Base-by-base conservation (phyloP, 2,329 filamentous ascomycete species). In the Aschersonia sp. region DNA sequence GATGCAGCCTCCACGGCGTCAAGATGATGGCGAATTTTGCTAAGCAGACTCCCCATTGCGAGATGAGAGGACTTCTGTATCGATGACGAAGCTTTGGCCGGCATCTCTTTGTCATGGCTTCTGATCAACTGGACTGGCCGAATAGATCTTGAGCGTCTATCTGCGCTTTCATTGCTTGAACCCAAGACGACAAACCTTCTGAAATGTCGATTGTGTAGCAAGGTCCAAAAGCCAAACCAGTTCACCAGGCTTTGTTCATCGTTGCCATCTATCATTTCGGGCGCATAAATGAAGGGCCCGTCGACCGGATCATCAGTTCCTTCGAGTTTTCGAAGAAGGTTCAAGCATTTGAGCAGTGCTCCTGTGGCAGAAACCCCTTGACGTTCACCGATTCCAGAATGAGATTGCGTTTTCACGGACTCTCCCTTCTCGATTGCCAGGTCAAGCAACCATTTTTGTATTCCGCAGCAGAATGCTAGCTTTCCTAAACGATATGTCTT, bases 161-260 rank as follows among this genome's bases (percentile, higher is more conserved):
- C 45, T 12, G 46, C 20, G 9, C 51, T 51, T 6, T 53, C 47
- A 9, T 52, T 45, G 30, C 55, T 55, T 1, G 75, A 75, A 3
- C 77, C 78, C 4, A 82, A 48, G 3, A 82, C 72, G 20, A 65
- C 62, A 53, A 82, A 81, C 40, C 68, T 72, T 32, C 76, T 70
- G 54, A 71, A 76, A 41, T 62, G 60, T 49, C 78, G 70, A 38
- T 77, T 55, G 31, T 71, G 69, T 48, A 59, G 51, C 32, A 67
- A 62, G 1, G 75, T 66, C 78, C 78, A 82, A 59, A 67, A 74
- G 1, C 73, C 76, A 57, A 80, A 82, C 73, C 75, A 81, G 51
- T 80, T 77, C 7, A 82, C 69, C 31, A 83, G 62, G 49, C 73
- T 78, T 55, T 80, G 74, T 55, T 83, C 79, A 51, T 82, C 77